Evolutionary conservation across 768 basidiomycete genomes (phyloP).

Genomic region (Pseudohyphozyma bogoriensis): DNA sequence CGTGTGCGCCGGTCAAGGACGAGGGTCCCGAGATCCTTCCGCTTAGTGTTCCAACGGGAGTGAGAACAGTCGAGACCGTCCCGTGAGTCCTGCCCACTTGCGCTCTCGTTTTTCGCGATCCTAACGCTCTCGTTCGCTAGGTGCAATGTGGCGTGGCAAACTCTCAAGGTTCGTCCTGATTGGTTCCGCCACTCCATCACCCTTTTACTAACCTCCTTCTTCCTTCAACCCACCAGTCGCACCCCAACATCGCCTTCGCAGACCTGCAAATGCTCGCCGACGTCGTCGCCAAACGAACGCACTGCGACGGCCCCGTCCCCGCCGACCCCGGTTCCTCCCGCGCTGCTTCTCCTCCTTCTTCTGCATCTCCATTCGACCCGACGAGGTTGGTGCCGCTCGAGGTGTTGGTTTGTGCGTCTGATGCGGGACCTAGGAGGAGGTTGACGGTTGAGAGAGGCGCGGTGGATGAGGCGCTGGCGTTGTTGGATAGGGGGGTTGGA

Average conservation of each 20-base stretch:
- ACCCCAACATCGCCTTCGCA: slow-evolving; percentile 71
- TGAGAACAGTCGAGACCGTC: slow-evolving; percentile 46
- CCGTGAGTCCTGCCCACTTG: slow-evolving; percentile 65
- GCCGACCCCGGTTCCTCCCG: neutral
- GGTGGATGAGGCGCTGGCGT: slow-evolving; percentile 31
- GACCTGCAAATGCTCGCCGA: slow-evolving; percentile 76
- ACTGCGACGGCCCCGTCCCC: slow-evolving; percentile 54
- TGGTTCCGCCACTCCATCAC: neutral
- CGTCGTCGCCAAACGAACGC: slow-evolving; percentile 73
- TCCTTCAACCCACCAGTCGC: slow-evolving; percentile 68
- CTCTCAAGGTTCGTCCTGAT: neutral
- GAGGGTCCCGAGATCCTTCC: slow-evolving; percentile 11
- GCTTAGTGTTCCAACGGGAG: slow-evolving; percentile 5
- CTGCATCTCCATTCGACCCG: neutral
- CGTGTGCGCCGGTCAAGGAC: slow-evolving; percentile 27
- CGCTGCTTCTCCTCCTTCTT: neutral
- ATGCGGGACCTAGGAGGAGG: slow-evolving; percentile 20
- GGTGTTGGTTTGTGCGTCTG: slow-evolving; percentile 14
- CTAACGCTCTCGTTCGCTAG: neutral
- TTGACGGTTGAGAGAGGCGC: slow-evolving; percentile 32
- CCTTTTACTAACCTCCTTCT: slow-evolving; percentile 34
- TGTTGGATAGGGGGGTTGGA: slow-evolving; percentile 27
- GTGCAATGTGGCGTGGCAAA: neutral
- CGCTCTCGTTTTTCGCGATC: slow-evolving; percentile 15
- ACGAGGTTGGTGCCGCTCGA: slow-evolving; percentile 14